phyloP scores from a whole-genome alignment of 2,329 filamentous ascomycete genomes.

The Chaetoscypha palmicola region DNA sequence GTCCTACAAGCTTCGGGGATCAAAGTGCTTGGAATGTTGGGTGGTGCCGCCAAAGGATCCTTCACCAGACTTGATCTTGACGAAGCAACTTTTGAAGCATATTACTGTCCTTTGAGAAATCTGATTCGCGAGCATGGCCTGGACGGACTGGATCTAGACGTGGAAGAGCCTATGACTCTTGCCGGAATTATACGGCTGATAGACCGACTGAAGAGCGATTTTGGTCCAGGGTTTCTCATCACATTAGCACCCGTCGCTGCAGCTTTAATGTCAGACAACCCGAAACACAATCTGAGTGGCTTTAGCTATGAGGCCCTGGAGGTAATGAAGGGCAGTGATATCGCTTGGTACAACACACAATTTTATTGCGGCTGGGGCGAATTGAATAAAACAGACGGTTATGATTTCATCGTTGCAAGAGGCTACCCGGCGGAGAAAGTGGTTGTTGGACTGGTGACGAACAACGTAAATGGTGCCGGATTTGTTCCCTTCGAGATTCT shows the following conservation, averaged over 20 bases:
- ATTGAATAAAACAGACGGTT: conserved; percentile 36
- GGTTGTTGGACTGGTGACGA: conserved; percentile 76
- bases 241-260: conserved; percentile 77
- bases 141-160: conserved; percentile 69
- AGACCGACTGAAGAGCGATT: conserved; percentile 60
- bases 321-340: conserved; percentile 53
- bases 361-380: conserved; percentile 80
- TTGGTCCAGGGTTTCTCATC: conserved; percentile 65
- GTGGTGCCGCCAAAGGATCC: conserved; percentile 73
- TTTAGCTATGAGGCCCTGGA: conserved; percentile 77
- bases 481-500: conserved; percentile 55
- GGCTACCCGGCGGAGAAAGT: conserved; percentile 70
- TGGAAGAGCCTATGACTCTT: conserved; percentile 70
- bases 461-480: conserved; percentile 63
- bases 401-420: conserved; percentile 46
- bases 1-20: conserved; percentile 66
- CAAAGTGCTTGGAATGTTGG: conserved; percentile 79
- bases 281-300: conserved; percentile 65
- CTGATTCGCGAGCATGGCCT: conserved; percentile 55
- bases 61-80: conserved; percentile 54
- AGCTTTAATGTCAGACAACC: conserved; percentile 51
- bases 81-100: conserved; percentile 58
- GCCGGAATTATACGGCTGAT: conserved; percentile 59
- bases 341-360: conserved; percentile 84
- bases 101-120: conserved; percentile 62